These are phyloP conservation scores for carrot (Daucus carota) DNA, from an alignment of 129 eudicot genomes.

Conservation along the genomic window DH1_v3.0 NC_030385.2:26669001-26669500, in stretches of 20 bases:
- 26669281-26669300: not conserved
- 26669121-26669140: not conserved
- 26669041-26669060: no score
- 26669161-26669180: not conserved
- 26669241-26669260: not conserved
- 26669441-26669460: no score
- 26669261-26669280: not conserved
- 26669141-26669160: not conserved
- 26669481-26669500: slow-evolving; percentile 87
- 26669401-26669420: no score
- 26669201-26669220: no score
- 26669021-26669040: no score
- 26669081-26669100: not conserved
- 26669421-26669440: no score
- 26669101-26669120: not conserved
- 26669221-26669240: not conserved
- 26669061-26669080: not conserved
- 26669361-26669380: no score
- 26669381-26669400: no score
- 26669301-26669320: not conserved
- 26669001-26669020: not conserved
- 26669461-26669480: slow-evolving; percentile 41
- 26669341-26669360: no score
- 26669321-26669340: no score
- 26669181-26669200: no score